Evolutionary conservation across 139 green algal genomes (phyloP), one percentile per base, ranked within the genome.

Genomic region (Tetraselmis chui): DNA sequence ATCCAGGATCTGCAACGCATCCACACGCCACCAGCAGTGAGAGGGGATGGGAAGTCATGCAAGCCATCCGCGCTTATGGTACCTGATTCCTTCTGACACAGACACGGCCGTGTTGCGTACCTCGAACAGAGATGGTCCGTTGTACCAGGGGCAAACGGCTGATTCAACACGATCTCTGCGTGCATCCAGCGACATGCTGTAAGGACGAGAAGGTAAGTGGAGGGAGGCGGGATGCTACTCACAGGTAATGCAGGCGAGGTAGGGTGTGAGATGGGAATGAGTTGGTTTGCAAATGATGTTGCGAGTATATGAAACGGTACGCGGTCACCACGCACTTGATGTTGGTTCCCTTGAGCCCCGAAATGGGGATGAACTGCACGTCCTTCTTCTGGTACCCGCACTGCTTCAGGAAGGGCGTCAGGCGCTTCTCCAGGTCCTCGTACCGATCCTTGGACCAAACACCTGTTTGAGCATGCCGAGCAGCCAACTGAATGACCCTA

Each of bases 341-440:
- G 91, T 99, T 99, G 76, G 91, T 83, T 0, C 97, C 97, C 32
- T 91, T 84, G 81, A 99, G 91, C 18, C 95, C 96, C 0, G 91
- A 95, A 82, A 99, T 96, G 32, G 97, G 97, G 32, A 98, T 86
- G 87, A 96, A 99, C 59, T 89, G 78, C 31, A 98, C 82, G 84
- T 96, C 93, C 85, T 93, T 94, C 82, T 98, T 97, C 84, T 98
- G 97, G 91, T 98, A 98, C 23, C 94, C 94, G 75, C 91, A 96
- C 88, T 84, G 79, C 79, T 88, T 91, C 28, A 98, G 87, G 90
- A 99, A 99, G 23, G 95, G 96, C 29, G 90, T 94, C 45, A 99
- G 84, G 80, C 94, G 94, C 59, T 87, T 89, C 77, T 96, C 90
- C 75, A 99, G 97, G 78, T 97, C 91, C 83, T 98, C 91, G 81